Evolutionary conservation across 2,329 filamentous ascomycete species (phyloP), one percentile per base, ranked within the genome.

Genomic region (Fusarium liriodendri): DNA sequence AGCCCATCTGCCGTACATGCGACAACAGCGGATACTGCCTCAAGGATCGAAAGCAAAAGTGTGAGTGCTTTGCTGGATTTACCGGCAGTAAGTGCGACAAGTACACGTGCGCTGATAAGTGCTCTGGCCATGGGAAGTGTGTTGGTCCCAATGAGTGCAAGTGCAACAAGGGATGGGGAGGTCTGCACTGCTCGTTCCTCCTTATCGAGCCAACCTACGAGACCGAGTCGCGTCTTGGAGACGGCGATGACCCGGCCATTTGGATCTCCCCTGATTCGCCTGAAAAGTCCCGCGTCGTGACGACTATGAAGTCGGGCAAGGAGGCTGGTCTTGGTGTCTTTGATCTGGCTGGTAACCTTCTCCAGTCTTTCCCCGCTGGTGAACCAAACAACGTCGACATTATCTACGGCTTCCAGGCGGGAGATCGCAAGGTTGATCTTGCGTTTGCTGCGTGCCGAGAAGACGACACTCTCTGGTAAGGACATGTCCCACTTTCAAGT

Each of bases 331-430:
- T 89, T 6, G 83, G 80, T 0, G 85, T 89, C 0, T 89, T 87
- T 37, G 85, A 89, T 63, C 76, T 89, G 2, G 78, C 80, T 10
- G 87, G 88, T 0, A 87, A 85, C 29, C 78, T 86, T 3, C 66
- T 89, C 0, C 86, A 88, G 73, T 81, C 82, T 5, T 79, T 87
- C 8, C 66, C 77, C 0, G 86, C 86, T 0, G 82, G 81, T 2
- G 81, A 89, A 63, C 88, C 88, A 0, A 88, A 89, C 69, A 89
- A 89, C 40, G 87, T 89, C 1, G 87, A 89, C 60, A 82, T 89
- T 29, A 87, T 89, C 47, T 89, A 88, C 62, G 82, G 82, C 11
- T 86, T 89, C 55, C 74, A 82, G 6, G 80, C 83, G 0, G 86
- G 86, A 1, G 77, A 83, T 18, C 81, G 84, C 4, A 84, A 76